Evolutionary conservation across 176 grass and related monocot genomes (phyloP).

Genomic region (Cenchrus americanus): DNA sequence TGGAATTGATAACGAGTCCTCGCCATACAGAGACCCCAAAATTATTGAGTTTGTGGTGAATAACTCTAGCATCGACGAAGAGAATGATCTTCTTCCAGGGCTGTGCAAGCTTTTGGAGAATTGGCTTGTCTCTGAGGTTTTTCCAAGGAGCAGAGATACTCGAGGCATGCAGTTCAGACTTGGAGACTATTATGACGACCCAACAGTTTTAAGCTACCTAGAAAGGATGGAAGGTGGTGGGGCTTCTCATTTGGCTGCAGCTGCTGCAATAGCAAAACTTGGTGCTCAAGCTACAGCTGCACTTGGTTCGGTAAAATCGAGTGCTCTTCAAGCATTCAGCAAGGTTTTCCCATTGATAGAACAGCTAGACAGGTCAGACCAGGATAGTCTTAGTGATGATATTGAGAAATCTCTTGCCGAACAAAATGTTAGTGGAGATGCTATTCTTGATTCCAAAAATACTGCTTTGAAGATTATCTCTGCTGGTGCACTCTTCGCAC

Average conservation of each 20-base stretch:
- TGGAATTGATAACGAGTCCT: slow-evolving; percentile 72
- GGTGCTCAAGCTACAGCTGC: slow-evolving; percentile 82
- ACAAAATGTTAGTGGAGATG: slow-evolving; percentile 32
- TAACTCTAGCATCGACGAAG: slow-evolving; percentile 62
- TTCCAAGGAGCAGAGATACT: slow-evolving; percentile 93
- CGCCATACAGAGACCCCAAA: slow-evolving; percentile 69
- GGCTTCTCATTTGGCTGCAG: slow-evolving; percentile 79
- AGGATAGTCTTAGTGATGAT: slow-evolving; percentile 30
- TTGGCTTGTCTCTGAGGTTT: slow-evolving; percentile 85
- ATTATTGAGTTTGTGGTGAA: slow-evolving; percentile 83
- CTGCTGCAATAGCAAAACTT: slow-evolving; percentile 88
- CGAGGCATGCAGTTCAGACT: slow-evolving; percentile 73
- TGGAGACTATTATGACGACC: slow-evolving; percentile 91
- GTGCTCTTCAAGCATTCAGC: slow-evolving; percentile 79
- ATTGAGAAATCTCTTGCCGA: slow-evolving; percentile 43
- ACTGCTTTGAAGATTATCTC: slow-evolving; percentile 65
- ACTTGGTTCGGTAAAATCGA: slow-evolving; percentile 76
- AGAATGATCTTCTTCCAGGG: slow-evolving; percentile 81
- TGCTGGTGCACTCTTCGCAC: slow-evolving; percentile 61
- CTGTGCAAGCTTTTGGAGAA: slow-evolving; percentile 92
- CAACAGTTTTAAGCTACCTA: slow-evolving; percentile 79
- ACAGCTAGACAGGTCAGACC: slow-evolving; percentile 52
- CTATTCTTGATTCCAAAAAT: slow-evolving; percentile 54
- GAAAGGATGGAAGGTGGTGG: slow-evolving; percentile 83
- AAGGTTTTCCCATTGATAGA: slow-evolving; percentile 86